These are phyloP conservation scores for Trichosanthes cucumerina DNA, from an alignment of 306 rosid species.

Conservation along the genomic window DNA sequence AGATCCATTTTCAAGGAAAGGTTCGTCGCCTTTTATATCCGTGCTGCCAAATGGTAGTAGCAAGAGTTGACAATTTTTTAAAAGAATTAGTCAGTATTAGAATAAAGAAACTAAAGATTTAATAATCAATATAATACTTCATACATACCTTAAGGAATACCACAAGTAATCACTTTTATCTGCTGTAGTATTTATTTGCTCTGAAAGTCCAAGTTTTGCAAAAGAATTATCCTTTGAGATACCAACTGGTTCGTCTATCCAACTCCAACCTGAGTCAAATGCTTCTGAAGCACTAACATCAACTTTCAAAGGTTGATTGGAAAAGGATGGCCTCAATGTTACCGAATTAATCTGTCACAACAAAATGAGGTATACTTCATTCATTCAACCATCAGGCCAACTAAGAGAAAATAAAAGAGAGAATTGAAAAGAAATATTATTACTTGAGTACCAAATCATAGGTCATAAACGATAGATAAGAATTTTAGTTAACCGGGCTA, in stretches of 20 bases:
- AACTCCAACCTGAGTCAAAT: conserved; percentile 59
- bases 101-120: conserved; percentile 10
- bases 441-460: neutral
- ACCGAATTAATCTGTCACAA: conserved; percentile 62
- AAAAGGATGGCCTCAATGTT: conserved; percentile 46
- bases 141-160: conserved; percentile 71
- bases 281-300: conserved; percentile 39
- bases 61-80: neutral
- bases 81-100: neutral
- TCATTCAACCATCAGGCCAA: neutral
- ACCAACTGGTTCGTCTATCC: conserved; percentile 79
- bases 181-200: conserved; percentile 87
- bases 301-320: conserved; percentile 32
- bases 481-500: neutral
- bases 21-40: conserved; percentile 32
- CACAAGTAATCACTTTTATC: conserved; percentile 88
- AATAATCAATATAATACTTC: neutral
- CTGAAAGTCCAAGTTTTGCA: conserved; percentile 54
- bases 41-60: conserved; percentile 27
- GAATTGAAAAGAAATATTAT: neutral
- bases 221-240: conserved; percentile 68
- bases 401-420: conserved; percentile 2
- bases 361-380: conserved; percentile 4
- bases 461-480: neutral
- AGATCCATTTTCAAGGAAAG: conserved; percentile 31